A percentile compares a stretch with the other conserved stretches of the same genome.
Evolutionary conservation across 2,329 filamentous ascomycete genomes (phyloP).

Genomic region (Neonectria neomacrospora): DNA sequence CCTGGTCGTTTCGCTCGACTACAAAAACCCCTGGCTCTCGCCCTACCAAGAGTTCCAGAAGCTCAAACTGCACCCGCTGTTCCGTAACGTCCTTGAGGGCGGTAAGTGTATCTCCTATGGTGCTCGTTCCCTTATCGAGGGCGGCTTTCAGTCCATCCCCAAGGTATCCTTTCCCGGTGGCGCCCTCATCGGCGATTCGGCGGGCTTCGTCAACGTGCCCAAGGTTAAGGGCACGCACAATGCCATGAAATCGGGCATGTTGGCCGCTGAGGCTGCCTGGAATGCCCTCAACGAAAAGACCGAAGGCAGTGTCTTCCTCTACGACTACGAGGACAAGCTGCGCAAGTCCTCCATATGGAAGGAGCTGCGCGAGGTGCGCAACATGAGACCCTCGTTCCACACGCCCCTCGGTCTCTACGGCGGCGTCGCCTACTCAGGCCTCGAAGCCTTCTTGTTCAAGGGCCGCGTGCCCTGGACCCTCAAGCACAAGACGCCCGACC

Average conservation of each 20-base stretch:
- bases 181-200: slow-evolving; percentile 94
- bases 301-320: slow-evolving; percentile 85
- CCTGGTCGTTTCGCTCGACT: slow-evolving; percentile 92
- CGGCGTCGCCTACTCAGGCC: slow-evolving; percentile 89
- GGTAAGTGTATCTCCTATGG: slow-evolving; percentile 98
- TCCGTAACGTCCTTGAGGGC: slow-evolving; percentile 86
- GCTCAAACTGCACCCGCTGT: slow-evolving; percentile 97
- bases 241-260: slow-evolving; percentile 96
- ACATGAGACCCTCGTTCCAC: slow-evolving; percentile 97
- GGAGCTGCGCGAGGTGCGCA: slow-evolving; percentile 93
- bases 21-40: slow-evolving; percentile 94
- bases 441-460: slow-evolving; percentile 89
- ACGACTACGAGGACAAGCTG: slow-evolving; percentile 91
- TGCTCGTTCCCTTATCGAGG: slow-evolving; percentile 90
- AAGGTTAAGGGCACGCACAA: slow-evolving; percentile 99
- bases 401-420: slow-evolving; percentile 87
- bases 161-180: slow-evolving; percentile 97
- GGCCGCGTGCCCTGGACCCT: slow-evolving; percentile 92
- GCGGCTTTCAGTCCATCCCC: slow-evolving; percentile 96
- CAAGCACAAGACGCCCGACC: slow-evolving; percentile 82
- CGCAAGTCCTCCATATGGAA: slow-evolving; percentile 91
- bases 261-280: slow-evolving; percentile 92
- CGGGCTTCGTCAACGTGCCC: slow-evolving; percentile 95
- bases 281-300: slow-evolving; percentile 69
- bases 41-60: slow-evolving; percentile 98